phyloP scores from a whole-genome alignment of 257 asterid species.

The Solanum etuberosum region DNA sequence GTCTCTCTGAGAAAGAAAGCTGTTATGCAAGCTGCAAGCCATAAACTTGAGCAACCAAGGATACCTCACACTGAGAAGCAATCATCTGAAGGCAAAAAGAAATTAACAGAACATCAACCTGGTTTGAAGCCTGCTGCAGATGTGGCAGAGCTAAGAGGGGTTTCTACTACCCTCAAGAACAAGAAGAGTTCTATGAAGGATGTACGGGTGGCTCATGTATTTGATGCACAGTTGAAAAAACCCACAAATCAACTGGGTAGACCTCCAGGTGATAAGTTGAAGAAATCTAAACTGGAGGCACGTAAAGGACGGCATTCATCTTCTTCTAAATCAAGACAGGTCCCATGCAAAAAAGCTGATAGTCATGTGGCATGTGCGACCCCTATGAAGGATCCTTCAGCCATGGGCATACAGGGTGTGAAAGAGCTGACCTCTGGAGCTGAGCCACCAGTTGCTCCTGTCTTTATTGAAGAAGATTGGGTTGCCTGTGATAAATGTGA shows the following conservation, averaged over 20 bases:
- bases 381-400: slow-evolving; percentile 23
- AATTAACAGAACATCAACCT: slow-evolving; percentile 30
- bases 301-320: slow-evolving; percentile 21
- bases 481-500: slow-evolving; percentile 66
- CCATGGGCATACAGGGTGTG: slow-evolving; percentile 9
- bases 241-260: slow-evolving; percentile 22
- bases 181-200: slow-evolving; percentile 34
- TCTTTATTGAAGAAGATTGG: slow-evolving; percentile 57
- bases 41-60: not conserved
- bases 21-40: slow-evolving; percentile 4
- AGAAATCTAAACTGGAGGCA: slow-evolving; percentile 26
- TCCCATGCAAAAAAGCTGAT: slow-evolving; percentile 19
- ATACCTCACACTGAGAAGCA: slow-evolving; percentile 14
- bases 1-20: not conserved
- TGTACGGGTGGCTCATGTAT: slow-evolving; percentile 6
- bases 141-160: slow-evolving; percentile 20
- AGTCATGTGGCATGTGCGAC: slow-evolving; percentile 22
- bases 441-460: slow-evolving; percentile 30
- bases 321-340: slow-evolving; percentile 36
- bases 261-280: slow-evolving; percentile 26
- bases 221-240: slow-evolving; percentile 17
- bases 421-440: slow-evolving; percentile 23
- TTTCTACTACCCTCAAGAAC: slow-evolving; percentile 19
- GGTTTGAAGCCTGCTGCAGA: slow-evolving; percentile 25
- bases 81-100: slow-evolving; percentile 35